These are phyloP conservation scores for Scedosporium minutisporum DNA, from an alignment of 2,329 filamentous ascomycete species.

Conservation along the genomic window DNA sequence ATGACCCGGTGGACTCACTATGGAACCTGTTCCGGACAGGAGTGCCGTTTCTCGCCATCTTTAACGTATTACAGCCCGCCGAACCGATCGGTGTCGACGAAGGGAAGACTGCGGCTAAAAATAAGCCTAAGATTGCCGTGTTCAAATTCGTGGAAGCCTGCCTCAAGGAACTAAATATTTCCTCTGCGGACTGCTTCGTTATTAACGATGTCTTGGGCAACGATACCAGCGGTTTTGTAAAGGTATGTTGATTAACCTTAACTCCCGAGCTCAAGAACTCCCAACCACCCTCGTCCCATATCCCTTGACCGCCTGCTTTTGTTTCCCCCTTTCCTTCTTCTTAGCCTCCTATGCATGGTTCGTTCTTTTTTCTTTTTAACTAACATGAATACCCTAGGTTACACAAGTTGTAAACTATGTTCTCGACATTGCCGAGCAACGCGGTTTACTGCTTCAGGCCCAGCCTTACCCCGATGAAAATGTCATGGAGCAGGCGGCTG, in stretches of 20 bases:
- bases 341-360: too few relatives aligned
- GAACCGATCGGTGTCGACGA: slow-evolving; percentile 60
- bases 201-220: slow-evolving; percentile 85
- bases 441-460: slow-evolving; percentile 59
- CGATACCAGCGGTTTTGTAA: slow-evolving; percentile 95
- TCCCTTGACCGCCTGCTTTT: not conserved
- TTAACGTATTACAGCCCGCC: slow-evolving; percentile 71
- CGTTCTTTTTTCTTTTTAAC: not conserved
- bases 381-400: slow-evolving; percentile 36
- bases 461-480: slow-evolving; percentile 50
- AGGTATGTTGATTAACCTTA: slow-evolving; percentile 42
- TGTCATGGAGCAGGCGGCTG: slow-evolving; percentile 33
- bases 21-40: slow-evolving; percentile 83
- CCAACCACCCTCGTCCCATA: not conserved
- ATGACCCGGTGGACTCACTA: slow-evolving; percentile 74
- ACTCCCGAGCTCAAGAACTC: too few relatives aligned
- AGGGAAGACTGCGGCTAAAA: slow-evolving; percentile 49
- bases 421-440: slow-evolving; percentile 72
- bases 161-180: slow-evolving; percentile 69
- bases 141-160: slow-evolving; percentile 92
- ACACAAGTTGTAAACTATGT: slow-evolving; percentile 88
- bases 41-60: slow-evolving; percentile 76
- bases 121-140: slow-evolving; percentile 75
- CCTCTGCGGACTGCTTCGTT: slow-evolving; percentile 77
- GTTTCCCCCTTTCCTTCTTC: too few relatives aligned